These are phyloP conservation scores for Dalbergia cochinchinensis DNA, from an alignment of 306 rosid species.

Conservation along the genomic window DNA sequence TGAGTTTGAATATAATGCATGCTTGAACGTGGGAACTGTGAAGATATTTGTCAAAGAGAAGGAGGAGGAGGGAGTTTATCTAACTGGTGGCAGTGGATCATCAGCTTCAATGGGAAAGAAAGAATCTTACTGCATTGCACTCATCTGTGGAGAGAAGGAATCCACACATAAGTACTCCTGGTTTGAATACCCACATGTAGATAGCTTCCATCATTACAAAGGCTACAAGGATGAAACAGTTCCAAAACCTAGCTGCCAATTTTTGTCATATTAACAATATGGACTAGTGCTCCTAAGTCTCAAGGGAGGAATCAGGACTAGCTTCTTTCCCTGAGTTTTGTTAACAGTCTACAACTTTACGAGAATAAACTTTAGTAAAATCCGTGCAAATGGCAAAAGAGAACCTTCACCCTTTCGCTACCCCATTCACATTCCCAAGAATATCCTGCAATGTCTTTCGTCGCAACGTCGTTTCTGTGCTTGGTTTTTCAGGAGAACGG, in stretches of 20 bases:
- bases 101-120: not conserved
- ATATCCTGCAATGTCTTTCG: not conserved
- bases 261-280: not conserved
- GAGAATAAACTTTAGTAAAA: constrained; percentile 9
- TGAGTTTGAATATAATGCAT: not conserved
- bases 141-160: not conserved
- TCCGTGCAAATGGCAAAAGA: not conserved
- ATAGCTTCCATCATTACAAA: not conserved
- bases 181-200: constrained; percentile 3
- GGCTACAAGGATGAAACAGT: not conserved
- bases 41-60: not conserved
- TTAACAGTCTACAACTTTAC: not conserved
- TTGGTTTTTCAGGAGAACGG: not conserved
- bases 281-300: not conserved
- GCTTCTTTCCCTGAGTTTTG: not conserved
- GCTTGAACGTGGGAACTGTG: not conserved
- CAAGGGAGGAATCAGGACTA: constrained; percentile 16
- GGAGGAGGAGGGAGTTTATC: not conserved
- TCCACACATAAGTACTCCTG: not conserved
- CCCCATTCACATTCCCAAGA: not conserved
- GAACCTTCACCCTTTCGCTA: not conserved
- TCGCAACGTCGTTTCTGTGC: constrained; percentile 19
- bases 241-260: not conserved
- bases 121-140: not conserved
- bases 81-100: not conserved